Percentiles rank a stretch among this genome's conserved stretches.
Conservation (phyloP, 192 early-diverging fungal genomes). For the Backusella luteola region DNA sequence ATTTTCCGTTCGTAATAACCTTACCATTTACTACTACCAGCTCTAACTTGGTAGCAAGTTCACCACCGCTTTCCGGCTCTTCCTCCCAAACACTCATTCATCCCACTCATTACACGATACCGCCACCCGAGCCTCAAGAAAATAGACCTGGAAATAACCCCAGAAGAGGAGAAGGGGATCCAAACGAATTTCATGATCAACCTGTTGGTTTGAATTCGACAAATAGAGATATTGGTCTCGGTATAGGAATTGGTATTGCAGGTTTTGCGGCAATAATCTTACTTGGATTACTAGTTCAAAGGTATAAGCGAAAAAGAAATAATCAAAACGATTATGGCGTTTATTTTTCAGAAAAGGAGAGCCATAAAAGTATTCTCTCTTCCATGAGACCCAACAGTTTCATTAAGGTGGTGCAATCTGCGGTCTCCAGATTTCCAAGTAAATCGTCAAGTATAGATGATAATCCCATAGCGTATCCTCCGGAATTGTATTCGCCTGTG, state of each 20-base stretch:
- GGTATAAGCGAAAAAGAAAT: constrained; percentile 6
- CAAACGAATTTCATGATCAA: not conserved
- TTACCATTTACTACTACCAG: not conserved
- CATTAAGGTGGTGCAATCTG: constrained; percentile 25
- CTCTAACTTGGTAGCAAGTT: not conserved
- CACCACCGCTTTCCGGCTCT: not conserved
- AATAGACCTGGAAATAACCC: not conserved
- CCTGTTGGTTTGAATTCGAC: constrained; percentile 2
- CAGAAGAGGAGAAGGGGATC: not conserved
- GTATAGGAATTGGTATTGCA: constrained; percentile 29
- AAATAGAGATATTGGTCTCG: constrained; percentile 24
- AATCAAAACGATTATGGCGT: not conserved
- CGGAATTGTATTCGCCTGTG: not conserved
- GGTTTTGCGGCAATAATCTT: constrained; percentile 30
- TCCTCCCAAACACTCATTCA: not conserved
- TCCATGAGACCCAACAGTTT: constrained; percentile 32
- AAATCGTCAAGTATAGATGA: not conserved
- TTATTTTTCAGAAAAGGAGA: not conserved
- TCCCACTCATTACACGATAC: not conserved
- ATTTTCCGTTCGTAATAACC: not conserved
- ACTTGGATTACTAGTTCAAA: constrained; percentile 20
- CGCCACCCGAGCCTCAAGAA: not conserved
- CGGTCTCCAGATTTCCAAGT: constrained; percentile 18
- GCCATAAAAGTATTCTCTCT: not conserved
- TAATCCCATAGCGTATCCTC: not conserved